Base-by-base conservation (phyloP, 1,139 yeast species). In the Suhomyces panamericanus region DNA sequence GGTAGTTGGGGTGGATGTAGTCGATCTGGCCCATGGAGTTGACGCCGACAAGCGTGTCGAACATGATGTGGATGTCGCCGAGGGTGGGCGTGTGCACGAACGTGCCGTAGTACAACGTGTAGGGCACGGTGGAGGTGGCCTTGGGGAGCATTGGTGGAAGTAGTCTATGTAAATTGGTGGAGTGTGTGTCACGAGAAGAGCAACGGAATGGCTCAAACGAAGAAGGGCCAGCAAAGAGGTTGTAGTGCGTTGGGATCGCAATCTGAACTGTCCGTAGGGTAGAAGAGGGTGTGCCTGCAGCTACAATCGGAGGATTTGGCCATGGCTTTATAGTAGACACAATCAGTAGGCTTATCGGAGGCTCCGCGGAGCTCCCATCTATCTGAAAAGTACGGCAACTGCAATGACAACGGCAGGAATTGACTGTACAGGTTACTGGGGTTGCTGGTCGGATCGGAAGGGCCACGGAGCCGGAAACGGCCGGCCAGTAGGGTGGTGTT, bases 71-170 rank as follows among this genome's bases (percentile, higher is more conserved):
- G 6, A 70, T 44, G 15, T 57, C 52, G 8, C 62, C 64, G 15
- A 67, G 47, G 6, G 41, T 26, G 4, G 76, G 76, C 1, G 73
- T 63, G 46, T 71, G 73, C 14, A 71, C 56, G 46, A 70, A 67
- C 2, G 75, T 70, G 1, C 75, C 77, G 43, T 60, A 61, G 51
- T 63, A 68, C 15, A 70, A 51, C 1, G 69, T 65, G 52, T 69
- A 69, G 6, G 54, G 56, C 22, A 62, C 60, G 6, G 50, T 28
- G 13, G 47, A 35, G 8, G 43, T 43, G 1, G 69, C 67, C 39
- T 58, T 59, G 7, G 42, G 44, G 12, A 28, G 26, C 31, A 35
- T 37, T 16, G 17, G 13, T 22, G 6, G 9, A 20, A 5, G 24
- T 6, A 20, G 24, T 4, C 20, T 4, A 7, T 20, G 4, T 20